Evolutionary conservation across 2,329 filamentous ascomycete species (phyloP).

Genomic region (Fusarium sarcochroum): DNA sequence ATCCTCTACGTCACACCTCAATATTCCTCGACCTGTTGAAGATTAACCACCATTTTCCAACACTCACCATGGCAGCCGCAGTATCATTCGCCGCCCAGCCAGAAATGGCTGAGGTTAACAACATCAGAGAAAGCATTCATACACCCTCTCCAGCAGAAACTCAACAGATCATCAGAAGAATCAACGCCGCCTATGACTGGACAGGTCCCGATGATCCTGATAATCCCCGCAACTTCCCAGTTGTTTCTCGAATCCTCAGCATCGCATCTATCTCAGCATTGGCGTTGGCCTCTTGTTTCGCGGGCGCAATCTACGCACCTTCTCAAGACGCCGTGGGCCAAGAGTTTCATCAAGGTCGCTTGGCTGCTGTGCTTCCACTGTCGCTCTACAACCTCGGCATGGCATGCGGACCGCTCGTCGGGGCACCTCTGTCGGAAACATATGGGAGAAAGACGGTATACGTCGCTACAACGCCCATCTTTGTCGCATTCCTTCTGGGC

Average conservation of each 20-base stretch:
- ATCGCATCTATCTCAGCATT: conserved; percentile 24
- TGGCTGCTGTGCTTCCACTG: conserved; percentile 7
- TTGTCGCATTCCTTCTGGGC: conserved; percentile 8
- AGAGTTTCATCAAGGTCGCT: conserved; percentile 5
- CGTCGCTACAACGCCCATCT: conserved; percentile 32
- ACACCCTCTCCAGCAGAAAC: background rate
- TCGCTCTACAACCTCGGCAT: conserved; percentile 38
- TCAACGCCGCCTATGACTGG: conserved; percentile 38
- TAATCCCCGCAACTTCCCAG: conserved; percentile 34
- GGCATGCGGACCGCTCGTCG: conserved; percentile 30
- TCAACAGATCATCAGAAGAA: conserved; percentile 23
- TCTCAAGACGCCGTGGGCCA: conserved; percentile 13
- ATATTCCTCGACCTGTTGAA: fast-evolving
- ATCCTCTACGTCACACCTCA: background rate
- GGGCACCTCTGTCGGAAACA: conserved; percentile 30
- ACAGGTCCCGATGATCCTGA: conserved; percentile 22
- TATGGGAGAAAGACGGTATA: conserved; percentile 33
- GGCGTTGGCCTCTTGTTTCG: conserved; percentile 20
- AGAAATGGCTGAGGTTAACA: conserved; percentile 3
- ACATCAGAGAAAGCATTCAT: background rate
- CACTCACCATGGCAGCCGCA: background rate
- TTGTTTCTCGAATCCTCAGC: background rate
- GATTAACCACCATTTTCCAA: background rate
- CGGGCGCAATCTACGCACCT: conserved; percentile 26
- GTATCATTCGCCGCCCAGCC: background rate